Evolutionary conservation across 2,329 filamentous ascomycete genomes (phyloP).

Genomic region (Neonectria faginata): DNA sequence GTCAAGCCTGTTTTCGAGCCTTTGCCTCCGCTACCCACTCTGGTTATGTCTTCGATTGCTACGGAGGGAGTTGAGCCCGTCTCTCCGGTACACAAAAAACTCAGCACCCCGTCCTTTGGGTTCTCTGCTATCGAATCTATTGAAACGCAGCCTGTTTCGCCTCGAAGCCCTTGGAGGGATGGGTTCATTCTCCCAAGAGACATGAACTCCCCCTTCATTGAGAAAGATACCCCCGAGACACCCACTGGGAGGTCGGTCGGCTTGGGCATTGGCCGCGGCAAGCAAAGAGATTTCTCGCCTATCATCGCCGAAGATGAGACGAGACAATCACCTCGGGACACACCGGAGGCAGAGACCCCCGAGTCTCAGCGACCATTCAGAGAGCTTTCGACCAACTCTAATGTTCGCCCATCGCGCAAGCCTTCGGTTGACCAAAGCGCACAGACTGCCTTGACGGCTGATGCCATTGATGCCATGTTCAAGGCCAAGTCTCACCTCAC

Average conservation of each 20-base stretch:
- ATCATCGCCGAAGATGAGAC: slow-evolving; percentile 75
- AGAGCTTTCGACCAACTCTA: slow-evolving; percentile 71
- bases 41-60: slow-evolving; percentile 54
- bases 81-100: slow-evolving; percentile 44
- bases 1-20: slow-evolving; percentile 50
- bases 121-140: slow-evolving; percentile 61
- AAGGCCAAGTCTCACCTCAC: slow-evolving; percentile 53
- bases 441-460: slow-evolving; percentile 86
- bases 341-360: slow-evolving; percentile 59
- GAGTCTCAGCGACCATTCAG: slow-evolving; percentile 70
- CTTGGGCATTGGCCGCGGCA: slow-evolving; percentile 61
- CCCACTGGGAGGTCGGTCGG: slow-evolving; percentile 56
- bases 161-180: slow-evolving; percentile 65
- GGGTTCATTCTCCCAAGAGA: slow-evolving; percentile 68
- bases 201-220: slow-evolving; percentile 47
- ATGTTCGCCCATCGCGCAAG: slow-evolving; percentile 55
- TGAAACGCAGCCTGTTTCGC: slow-evolving; percentile 59
- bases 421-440: slow-evolving; percentile 73
- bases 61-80: slow-evolving; percentile 56
- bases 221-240: slow-evolving; percentile 52
- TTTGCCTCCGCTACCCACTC: slow-evolving; percentile 38
- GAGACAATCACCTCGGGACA: slow-evolving; percentile 62
- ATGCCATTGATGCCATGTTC: slow-evolving; percentile 82
- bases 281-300: slow-evolving; percentile 54
- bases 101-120: slow-evolving; percentile 48